phyloP scores from a whole-genome alignment of 2,329 filamentous ascomycete genomes.

The Sphaerostilbella broomeana region DNA sequence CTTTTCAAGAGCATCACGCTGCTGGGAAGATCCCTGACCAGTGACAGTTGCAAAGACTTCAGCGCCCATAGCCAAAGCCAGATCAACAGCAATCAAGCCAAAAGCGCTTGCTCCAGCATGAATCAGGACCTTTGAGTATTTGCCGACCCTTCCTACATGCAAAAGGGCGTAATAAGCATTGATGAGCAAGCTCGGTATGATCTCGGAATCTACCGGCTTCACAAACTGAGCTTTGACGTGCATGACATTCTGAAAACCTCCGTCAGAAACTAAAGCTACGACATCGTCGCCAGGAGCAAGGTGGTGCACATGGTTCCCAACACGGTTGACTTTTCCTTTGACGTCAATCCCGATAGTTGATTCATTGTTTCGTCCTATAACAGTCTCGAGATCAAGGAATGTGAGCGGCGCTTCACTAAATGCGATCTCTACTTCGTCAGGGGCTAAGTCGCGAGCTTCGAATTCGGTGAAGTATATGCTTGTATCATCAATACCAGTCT shows the following conservation, averaged over 20 bases:
- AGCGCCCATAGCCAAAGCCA: constrained; percentile 32
- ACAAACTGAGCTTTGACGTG: constrained; percentile 32
- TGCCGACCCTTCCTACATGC: constrained; percentile 23
- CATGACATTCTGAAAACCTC: constrained; percentile 30
- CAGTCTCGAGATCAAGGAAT: constrained; percentile 30
- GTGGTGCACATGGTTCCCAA: constrained; percentile 27
- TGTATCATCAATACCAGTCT: constrained; percentile 22
- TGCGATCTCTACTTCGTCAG: constrained; percentile 34
- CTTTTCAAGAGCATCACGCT: constrained; percentile 31
- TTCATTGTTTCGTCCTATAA: constrained; percentile 26
- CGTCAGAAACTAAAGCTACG: constrained; percentile 29
- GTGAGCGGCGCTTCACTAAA: constrained; percentile 32
- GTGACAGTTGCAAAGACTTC: constrained; percentile 38
- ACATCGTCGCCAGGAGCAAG: constrained; percentile 37
- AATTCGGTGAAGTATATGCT: constrained; percentile 21
- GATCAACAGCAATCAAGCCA: constrained; percentile 37
- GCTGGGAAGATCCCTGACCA: constrained; percentile 22
- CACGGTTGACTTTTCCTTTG: constrained; percentile 29
- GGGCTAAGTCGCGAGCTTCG: constrained; percentile 16
- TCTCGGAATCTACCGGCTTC: constrained; percentile 19
- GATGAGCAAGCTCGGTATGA: constrained; percentile 33
- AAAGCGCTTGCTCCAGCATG: constrained; percentile 37
- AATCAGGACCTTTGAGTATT: constrained; percentile 33
- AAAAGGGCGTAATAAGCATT: constrained; percentile 39
- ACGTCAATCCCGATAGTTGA: constrained; percentile 36